Evolutionary conservation across 2,329 filamentous ascomycete genomes (phyloP), one percentile per base, ranked within the genome.

Genomic region (Botrytis deweyae): DNA sequence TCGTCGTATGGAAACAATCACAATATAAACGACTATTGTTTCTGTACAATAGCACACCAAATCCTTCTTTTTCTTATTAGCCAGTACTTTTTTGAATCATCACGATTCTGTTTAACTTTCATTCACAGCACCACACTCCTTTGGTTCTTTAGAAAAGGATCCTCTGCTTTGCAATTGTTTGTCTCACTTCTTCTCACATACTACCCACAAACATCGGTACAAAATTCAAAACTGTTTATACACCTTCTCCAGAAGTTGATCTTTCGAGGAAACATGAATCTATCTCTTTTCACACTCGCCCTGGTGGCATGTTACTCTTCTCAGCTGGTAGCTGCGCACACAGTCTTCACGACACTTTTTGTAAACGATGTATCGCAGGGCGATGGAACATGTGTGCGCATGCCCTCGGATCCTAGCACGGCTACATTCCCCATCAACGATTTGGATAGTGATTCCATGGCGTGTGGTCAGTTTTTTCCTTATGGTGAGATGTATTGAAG

Each of bases 341-440:
- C 90, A 9, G 81, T 88, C 67, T 88, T 92, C 80, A 90, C 89
- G 1, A 91, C 87, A 6, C 83, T 92, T 67, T 90, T 87, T 77
- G 82, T 93, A 77, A 84, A 92, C 78, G 87, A 87, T 74, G 82
- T 86, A 66, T 86, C 87, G 78, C 89, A 93, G 82, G 92, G 92
- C 75, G 89, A 92, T 79, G 92, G 88, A 44, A 91, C 89, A 40
- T 93, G 91, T 78, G 87, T 94, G 69, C 90, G 92, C 61, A 91
- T 92, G 87, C 88, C 88, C 72, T 84, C 82, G 59, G 83, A 88
- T 72, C 82, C 85, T 4, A 80, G 81, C 10, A 87, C 84, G 0
- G 85, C 87, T 68, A 91, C 87, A 8, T 82, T 81, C 52, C 92
- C 91, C 42, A 85, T 94, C 70, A 82, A 83, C 6, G 84, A 88